phyloP scores from a whole-genome alignment of 2,329 filamentous ascomycete species.

The Aspergillus flavus region DNA sequence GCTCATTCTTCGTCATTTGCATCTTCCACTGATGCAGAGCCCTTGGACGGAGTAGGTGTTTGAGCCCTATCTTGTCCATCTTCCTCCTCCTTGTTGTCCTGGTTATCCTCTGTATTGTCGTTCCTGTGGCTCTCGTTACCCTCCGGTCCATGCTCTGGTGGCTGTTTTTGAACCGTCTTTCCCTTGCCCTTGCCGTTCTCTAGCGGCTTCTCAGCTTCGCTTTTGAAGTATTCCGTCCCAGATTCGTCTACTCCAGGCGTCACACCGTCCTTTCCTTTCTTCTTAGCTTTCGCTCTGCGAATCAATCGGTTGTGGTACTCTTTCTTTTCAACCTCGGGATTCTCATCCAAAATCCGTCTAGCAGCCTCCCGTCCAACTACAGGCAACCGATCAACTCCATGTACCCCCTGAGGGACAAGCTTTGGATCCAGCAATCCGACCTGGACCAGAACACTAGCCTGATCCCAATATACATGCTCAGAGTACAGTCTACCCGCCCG shows the following conservation, averaged over 20 bases:
- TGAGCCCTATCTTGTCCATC: neutral
- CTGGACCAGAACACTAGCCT: constrained; percentile 62
- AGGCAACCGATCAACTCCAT: constrained; percentile 42
- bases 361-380: constrained; percentile 45
- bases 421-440: constrained; percentile 61
- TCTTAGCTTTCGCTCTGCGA: constrained; percentile 25
- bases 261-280: constrained; percentile 14
- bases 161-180: constrained; percentile 23
- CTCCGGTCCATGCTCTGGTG: constrained; percentile 2
- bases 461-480: constrained; percentile 65
- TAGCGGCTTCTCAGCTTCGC: constrained; percentile 23
- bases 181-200: constrained; percentile 21
- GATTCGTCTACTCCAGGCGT: constrained; percentile 27
- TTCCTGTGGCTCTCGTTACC: neutral
- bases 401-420: constrained; percentile 51
- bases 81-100: neutral
- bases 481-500: constrained; percentile 56
- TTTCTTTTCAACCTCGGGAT: constrained; percentile 36
- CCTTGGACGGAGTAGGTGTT: constrained; percentile 1
- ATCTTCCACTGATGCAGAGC: constrained; percentile 12
- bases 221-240: constrained; percentile 24
- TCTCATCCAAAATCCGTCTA: constrained; percentile 43
- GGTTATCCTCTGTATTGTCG: neutral
- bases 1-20: constrained; percentile 6
- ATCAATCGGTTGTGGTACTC: constrained; percentile 40